These are phyloP conservation scores for Trebouxiophyceae sp. DNA, from an alignment of 163 green algal species.

Conservation along the genomic window DNA sequence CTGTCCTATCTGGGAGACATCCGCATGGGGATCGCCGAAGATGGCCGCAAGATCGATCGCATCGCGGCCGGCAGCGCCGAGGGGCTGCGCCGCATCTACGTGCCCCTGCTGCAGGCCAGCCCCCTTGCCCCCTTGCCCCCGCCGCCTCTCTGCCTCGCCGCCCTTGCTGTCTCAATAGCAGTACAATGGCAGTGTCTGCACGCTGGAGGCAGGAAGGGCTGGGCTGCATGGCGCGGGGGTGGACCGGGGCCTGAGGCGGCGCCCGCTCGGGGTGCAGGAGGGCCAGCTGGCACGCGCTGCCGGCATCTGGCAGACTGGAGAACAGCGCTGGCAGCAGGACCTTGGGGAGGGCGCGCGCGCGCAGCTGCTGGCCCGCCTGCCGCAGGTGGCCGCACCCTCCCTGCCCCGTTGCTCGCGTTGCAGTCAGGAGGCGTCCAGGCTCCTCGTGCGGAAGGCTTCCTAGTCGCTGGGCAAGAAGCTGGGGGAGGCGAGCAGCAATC, in stretches of 20 bases:
- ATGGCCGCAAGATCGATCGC: constrained; percentile 55
- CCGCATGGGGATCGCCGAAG: constrained; percentile 72
- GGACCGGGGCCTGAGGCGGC: background rate
- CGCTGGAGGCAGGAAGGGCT: background rate
- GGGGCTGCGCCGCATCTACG: constrained; percentile 2
- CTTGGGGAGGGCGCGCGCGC: background rate
- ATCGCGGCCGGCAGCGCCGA: constrained; percentile 28
- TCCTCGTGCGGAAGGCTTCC: background rate
- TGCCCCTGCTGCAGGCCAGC: constrained; percentile 1
- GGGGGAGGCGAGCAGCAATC: background rate
- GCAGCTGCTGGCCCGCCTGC: background rate
- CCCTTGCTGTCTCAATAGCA: background rate
- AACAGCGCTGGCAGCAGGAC: background rate
- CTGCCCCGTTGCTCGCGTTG: background rate
- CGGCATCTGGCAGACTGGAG: background rate
- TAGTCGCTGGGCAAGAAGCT: background rate
- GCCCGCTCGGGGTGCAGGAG: background rate
- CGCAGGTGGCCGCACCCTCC: background rate
- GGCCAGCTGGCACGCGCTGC: background rate
- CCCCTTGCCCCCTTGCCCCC: background rate
- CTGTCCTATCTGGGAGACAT: constrained; percentile 79
- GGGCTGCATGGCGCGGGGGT: background rate
- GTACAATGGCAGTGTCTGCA: background rate
- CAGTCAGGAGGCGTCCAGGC: background rate
- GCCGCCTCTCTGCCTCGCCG: background rate